Base-by-base conservation (phyloP, 2,329 filamentous ascomycete species). In the Nakataea oryzae region DNA sequence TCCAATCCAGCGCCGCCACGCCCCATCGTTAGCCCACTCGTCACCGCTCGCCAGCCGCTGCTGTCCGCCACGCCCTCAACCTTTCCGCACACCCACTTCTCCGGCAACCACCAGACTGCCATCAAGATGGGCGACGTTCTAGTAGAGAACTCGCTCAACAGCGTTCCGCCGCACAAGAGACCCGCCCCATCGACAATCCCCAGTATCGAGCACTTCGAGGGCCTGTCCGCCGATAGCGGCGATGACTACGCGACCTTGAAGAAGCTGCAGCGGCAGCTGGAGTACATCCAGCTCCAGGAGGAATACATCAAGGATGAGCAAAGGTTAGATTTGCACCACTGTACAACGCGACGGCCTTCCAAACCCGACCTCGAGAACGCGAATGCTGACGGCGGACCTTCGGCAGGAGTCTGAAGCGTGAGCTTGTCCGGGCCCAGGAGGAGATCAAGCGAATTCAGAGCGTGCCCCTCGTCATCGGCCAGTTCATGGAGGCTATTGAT, bases 251-350 rank as follows among this genome's bases (percentile, higher is more conserved):
- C 90, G 61, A 92, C 88, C 54, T 83, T 97, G 76, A 99, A 99
- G 83, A 95, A 96, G 81, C 86, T 97, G 66, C 93, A 99, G 78
- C 84, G 93, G 74, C 93, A 97, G 80, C 80, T 97, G 69, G 95
- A 99, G 87, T 97, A 96, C 76, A 96, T 97, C 74, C 91, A 97
- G 77, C 84, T 99, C 70, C 95, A 99, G 79, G 95, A 99, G 78
- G 95, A 99, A 75, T 99, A 99, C 78, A 99, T 99, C 86, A 99
- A 99, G 81, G 95, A 99, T 86, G 95, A 99, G 82, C 95, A 99
- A 80, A 88, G 91, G 89, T 90, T 77, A n/a, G 41, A 24, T 24
- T 24, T 3, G 13, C 11, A 17, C 8, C 21, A 50, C 21, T 3
- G 7, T 8, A 24, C 2, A 13, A 50, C 11, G 8, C 41, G 41